Percentiles rank a stretch among this genome's conserved stretches.
phyloP scores from a whole-genome alignment of 2,329 filamentous ascomycete species.

The Calonectria pseudoturangicola region DNA sequence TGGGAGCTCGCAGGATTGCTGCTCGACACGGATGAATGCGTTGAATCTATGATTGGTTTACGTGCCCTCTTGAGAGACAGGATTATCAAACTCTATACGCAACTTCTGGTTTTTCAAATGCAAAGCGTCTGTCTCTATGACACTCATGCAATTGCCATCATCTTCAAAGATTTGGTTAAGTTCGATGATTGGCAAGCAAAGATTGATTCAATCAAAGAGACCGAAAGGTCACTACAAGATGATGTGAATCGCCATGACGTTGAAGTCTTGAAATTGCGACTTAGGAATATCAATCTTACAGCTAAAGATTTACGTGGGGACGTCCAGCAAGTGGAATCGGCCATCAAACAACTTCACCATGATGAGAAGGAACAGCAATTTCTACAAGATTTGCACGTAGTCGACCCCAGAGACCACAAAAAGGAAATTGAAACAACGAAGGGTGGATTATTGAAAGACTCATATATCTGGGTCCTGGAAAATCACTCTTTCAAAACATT shows the following conservation, averaged over 20 bases:
- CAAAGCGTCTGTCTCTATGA: conserved; percentile 24
- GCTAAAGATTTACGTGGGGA: not conserved
- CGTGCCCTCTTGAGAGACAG: not conserved
- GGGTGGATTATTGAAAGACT: not conserved
- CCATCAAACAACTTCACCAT: not conserved
- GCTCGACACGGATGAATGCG: accelerated
- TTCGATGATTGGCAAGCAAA: conserved; percentile 26
- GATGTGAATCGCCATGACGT: not conserved
- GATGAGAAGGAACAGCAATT: not conserved
- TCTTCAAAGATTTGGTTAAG: conserved; percentile 6
- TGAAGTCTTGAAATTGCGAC: not conserved
- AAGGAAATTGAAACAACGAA: not conserved
- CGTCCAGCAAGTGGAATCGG: conserved; percentile 2
- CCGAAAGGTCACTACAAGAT: not conserved
- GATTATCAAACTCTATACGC: not conserved
- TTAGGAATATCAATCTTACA: not conserved
- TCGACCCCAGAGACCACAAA: not conserved
- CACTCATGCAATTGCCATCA: not conserved
- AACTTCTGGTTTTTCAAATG: conserved; percentile 13
- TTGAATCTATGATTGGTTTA: not conserved
- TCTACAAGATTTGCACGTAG: not conserved
- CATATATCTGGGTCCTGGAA: not conserved
- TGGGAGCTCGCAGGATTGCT: conserved; percentile 27
- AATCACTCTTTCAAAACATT: not conserved
- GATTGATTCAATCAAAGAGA: conserved; percentile 25